Percentiles rank a stretch among this genome's conserved stretches.
These are phyloP conservation scores for Pseudopithomyces chartarum DNA, from an alignment of 2,329 filamentous ascomycete species.

Conservation along the genomic window DNA sequence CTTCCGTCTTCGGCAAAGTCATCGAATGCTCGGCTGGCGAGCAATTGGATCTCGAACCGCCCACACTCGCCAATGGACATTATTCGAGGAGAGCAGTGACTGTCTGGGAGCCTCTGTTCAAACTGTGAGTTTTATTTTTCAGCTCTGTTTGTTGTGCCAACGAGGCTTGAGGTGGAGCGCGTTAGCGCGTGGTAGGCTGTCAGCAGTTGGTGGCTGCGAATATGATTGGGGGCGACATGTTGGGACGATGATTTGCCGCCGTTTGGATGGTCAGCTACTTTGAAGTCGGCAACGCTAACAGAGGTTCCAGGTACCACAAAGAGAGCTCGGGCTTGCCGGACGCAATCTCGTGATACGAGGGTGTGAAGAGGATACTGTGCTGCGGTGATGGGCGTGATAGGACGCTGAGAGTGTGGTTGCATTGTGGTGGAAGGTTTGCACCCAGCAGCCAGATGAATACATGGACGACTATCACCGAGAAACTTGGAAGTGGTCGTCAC, in stretches of 20 bases:
- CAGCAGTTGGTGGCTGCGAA: too few species aligned
- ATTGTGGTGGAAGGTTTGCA: too few species aligned
- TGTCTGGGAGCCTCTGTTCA: constrained; percentile 57
- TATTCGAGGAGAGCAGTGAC: constrained; percentile 51
- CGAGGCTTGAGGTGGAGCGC: too few species aligned
- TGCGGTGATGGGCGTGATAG: neutral
- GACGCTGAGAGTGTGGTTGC: neutral
- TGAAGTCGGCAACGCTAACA: neutral
- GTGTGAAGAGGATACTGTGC: neutral
- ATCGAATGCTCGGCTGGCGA: constrained; percentile 54
- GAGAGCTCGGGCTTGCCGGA: constrained; percentile 50
- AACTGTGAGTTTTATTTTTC: constrained; percentile 37
- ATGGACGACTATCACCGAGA: too few species aligned
- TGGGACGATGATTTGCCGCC: too few species aligned
- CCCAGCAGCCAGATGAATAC: too few species aligned
- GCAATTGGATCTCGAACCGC: constrained; percentile 44
- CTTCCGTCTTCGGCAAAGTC: constrained; percentile 49
- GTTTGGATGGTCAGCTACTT: too few species aligned
- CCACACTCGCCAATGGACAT: constrained; percentile 48
- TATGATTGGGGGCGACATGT: too few species aligned
- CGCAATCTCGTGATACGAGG: constrained; percentile 23
- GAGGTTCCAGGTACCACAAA: constrained; percentile 41
- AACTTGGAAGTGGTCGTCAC: too few species aligned
- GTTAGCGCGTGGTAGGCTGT: too few species aligned
- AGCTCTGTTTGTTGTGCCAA: too few species aligned